These are phyloP conservation scores for Hylodesmum podocarpum DNA, from an alignment of 306 rosid species.

Conservation along the genomic window DNA sequence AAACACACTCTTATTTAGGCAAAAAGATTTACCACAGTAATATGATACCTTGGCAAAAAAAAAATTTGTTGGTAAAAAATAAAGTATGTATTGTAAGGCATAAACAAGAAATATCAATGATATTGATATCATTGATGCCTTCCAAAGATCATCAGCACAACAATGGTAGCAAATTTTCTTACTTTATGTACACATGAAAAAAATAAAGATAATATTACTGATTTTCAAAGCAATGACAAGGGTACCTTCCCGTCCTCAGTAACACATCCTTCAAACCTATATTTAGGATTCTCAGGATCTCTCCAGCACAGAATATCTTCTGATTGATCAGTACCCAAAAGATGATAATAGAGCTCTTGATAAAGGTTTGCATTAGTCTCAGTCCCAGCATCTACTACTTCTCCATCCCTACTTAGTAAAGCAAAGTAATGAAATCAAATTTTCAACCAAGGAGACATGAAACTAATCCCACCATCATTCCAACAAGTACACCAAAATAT, in stretches of 20 bases:
- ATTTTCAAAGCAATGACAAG: constrained; percentile 12
- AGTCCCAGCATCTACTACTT: constrained; percentile 74
- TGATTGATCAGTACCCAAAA: constrained; percentile 80
- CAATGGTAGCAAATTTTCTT: not conserved
- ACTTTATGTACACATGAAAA: not conserved
- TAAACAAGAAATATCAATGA: not conserved
- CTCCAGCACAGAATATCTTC: constrained; percentile 87
- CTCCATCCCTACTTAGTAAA: constrained; percentile 60
- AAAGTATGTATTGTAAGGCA: not conserved
- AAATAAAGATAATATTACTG: not conserved
- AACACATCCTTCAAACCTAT: constrained; percentile 57
- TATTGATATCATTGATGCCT: not conserved
- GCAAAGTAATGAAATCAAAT: constrained; percentile 17
- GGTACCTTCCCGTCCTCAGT: constrained; percentile 87
- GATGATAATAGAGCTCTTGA: constrained; percentile 82
- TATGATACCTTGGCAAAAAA: not conserved
- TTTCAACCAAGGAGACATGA: not conserved
- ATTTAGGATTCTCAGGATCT: constrained; percentile 77
- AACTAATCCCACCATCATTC: not conserved
- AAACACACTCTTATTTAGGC: not conserved
- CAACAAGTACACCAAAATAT: not conserved
- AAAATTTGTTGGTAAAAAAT: too few relatives aligned
- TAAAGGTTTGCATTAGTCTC: constrained; percentile 77
- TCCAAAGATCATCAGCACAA: not conserved
- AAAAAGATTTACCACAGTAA: not conserved